Evolutionary conservation across 495 filamentous ascomycete species (phyloP).

Genomic region (Neurospora sp.): DNA sequence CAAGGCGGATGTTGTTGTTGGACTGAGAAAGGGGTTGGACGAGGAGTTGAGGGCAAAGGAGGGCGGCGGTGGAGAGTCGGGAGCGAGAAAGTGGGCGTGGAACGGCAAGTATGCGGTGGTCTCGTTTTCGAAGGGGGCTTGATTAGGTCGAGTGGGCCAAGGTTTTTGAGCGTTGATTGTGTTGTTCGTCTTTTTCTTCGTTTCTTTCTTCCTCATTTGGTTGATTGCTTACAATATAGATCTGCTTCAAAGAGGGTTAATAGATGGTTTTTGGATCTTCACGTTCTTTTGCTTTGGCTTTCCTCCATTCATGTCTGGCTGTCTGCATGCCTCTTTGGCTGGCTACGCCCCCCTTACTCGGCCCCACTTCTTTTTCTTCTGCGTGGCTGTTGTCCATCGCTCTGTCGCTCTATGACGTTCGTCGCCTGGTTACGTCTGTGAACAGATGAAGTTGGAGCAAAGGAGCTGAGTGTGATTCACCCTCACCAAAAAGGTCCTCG

Average conservation of each 20-base stretch:
- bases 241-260: not conserved
- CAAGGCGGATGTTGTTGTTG: conserved; percentile 94
- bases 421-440: too few species aligned
- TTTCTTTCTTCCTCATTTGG: not conserved
- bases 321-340: not conserved
- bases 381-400: too few species aligned
- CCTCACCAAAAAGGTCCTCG: too few species aligned
- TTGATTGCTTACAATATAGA: not conserved
- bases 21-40: conserved; percentile 67
- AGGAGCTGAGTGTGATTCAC: too few species aligned
- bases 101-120: conserved; percentile 94
- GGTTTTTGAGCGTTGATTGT: not conserved
- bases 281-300: not conserved
- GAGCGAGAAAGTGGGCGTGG: conserved; percentile 89
- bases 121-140: conserved; percentile 55
- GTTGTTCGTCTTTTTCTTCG: not conserved
- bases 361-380: too few species aligned
- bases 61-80: conserved; percentile 56
- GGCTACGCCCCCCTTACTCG: not conserved
- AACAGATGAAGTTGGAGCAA: too few species aligned
- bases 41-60: conserved; percentile 61
- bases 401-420: too few species aligned
- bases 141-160: not conserved
- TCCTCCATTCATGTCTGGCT: not conserved
- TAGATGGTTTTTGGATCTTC: not conserved